Base-by-base conservation (phyloP, 2,329 filamentous ascomycete genomes). In the Hypoxylon sp. region DNA sequence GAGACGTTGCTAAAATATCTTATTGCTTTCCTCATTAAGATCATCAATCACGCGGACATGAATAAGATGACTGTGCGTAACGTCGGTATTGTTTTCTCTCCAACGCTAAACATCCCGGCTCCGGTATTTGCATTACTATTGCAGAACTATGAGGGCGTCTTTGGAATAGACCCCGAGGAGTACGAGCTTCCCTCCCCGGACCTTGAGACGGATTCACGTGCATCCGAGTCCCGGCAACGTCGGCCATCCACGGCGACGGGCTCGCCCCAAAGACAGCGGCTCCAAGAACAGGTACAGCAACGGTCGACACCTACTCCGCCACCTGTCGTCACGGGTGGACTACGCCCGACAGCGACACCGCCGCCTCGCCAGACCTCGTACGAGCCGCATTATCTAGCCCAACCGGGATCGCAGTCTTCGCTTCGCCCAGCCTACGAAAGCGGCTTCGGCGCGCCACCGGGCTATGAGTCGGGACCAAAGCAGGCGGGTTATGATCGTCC, bases 51-150 rank as follows among this genome's bases (percentile, higher is more conserved):
- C 74, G 86, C 94, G 6, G 91, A 93, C 74, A 85, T 92, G 69
- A 99, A 99, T 84, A 98, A 98, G 85, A 99, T 99, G 96, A 98
- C 93, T 10, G 93, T 98, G 59, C 91, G 95, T 72, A 99, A 99
- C 77, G 93, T 99, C 61, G 95, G 96, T 71, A 98, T 99, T 74
- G 95, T 99, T 63, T 99, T 99, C 80, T 97, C 96, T 14, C 96
- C 96, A 0, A 98, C 96, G 0, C 86, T 99, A 60, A 98, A 98
- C 79, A 97, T 99, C 48, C 95, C 96, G 0, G 94, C 94, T 0
- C 95, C 95, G 0, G 91, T 99, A 10, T 98, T 99, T 79, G 94
- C 95, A 2, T 88, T 97, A 79, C 96, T 99, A 80, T 85, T 99
- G 64, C 95, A 96, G 71, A 95, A 98, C 76, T 98, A 94, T 77